Conservation (phyloP, 441 rosid species). For the Oxalis stricta region DNA sequence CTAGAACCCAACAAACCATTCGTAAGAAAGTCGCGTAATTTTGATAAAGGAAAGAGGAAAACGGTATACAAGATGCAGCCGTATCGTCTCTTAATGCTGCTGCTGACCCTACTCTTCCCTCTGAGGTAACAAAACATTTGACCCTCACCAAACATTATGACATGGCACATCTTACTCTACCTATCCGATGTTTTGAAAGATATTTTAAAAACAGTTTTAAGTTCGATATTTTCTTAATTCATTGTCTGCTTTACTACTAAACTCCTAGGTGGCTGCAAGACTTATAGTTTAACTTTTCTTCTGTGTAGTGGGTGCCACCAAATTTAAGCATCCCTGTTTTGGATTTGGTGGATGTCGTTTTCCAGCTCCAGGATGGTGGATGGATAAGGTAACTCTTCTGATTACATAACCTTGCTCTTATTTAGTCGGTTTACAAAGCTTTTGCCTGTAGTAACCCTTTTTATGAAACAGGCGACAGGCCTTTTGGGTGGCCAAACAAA, state of each 20-base stretch:
- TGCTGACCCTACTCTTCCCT: constrained; percentile 39
- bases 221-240: no score
- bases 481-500: constrained; percentile 96
- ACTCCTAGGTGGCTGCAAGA: constrained; percentile 1
- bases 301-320: constrained; percentile 96
- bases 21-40: constrained; percentile 18
- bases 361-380: constrained; percentile 97
- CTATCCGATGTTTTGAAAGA: not conserved
- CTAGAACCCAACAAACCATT: constrained; percentile 27
- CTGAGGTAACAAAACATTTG: constrained; percentile 81
- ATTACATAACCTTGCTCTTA: constrained; percentile 1
- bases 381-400: constrained; percentile 72
- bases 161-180: not conserved
- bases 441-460: constrained; percentile 5
- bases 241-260: not conserved
- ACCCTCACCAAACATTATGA: no score
- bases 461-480: constrained; percentile 67
- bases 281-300: constrained; percentile 1
- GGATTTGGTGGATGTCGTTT: constrained; percentile 84
- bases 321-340: constrained; percentile 71
- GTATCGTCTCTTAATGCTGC: constrained; percentile 31
- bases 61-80: constrained; percentile 25
- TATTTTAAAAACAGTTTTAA: no score
- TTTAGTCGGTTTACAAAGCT: not conserved
- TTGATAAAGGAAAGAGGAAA: constrained; percentile 29